Evolutionary conservation across 108 stramenopile species (phyloP).

Genomic region (Cyclotella cryptica): DNA sequence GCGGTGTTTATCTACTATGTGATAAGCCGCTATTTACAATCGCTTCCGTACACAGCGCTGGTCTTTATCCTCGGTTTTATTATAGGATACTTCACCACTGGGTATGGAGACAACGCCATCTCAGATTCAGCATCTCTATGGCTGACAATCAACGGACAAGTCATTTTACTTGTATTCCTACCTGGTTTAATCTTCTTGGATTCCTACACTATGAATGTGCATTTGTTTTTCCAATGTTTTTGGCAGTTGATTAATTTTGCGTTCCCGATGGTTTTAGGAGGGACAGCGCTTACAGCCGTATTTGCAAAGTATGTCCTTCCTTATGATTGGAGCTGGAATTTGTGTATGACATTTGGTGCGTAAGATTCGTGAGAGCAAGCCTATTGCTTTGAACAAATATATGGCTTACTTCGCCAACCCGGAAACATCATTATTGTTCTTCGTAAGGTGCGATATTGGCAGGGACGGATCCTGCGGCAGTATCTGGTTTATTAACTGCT

Average conservation of each 20-base stretch:
- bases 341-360: conserved; percentile 82
- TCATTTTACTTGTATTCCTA: conserved; percentile 40
- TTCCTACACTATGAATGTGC: conserved; percentile 66
- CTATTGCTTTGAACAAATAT: background rate
- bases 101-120: conserved; percentile 22
- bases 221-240: conserved; percentile 63
- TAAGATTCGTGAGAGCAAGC: background rate
- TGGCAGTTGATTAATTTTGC: conserved; percentile 84
- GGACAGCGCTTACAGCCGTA: conserved; percentile 69
- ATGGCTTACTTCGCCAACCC: no score
- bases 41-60: conserved; percentile 38
- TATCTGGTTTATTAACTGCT: conserved; percentile 81
- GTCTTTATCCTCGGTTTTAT: conserved; percentile 29
- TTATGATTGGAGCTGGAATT: conserved; percentile 69
- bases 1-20: conserved; percentile 16
- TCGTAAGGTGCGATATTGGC: conserved; percentile 57
- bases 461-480: conserved; percentile 96
- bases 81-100: conserved; percentile 7
- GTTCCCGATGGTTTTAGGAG: conserved; percentile 83
- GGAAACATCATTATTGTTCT: background rate
- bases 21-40: conserved; percentile 8
- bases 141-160: conserved; percentile 34
- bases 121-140: conserved; percentile 42
- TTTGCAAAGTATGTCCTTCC: conserved; percentile 74
- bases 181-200: conserved; percentile 48